These are phyloP conservation scores for Syzygium syzygioides DNA, from an alignment of 441 rosid genomes.

Conservation along the genomic window DNA sequence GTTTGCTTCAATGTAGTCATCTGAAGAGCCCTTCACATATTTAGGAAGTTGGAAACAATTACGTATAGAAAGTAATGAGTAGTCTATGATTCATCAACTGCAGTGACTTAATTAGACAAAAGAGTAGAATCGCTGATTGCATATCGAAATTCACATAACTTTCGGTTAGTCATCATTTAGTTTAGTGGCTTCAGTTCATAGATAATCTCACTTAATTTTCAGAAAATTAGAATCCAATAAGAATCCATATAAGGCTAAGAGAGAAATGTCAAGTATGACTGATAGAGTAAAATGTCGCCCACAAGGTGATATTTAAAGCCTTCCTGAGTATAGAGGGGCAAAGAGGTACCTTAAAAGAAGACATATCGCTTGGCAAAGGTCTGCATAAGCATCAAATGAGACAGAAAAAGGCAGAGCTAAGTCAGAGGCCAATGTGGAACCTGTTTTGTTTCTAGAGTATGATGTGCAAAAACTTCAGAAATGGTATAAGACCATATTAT, in stretches of 20 bases:
- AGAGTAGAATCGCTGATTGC: neutral
- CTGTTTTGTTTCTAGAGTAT: neutral
- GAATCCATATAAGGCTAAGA: neutral
- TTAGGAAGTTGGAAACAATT: slow-evolving; percentile 33
- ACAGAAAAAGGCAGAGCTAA: neutral
- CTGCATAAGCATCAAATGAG: slow-evolving; percentile 30
- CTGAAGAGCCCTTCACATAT: slow-evolving; percentile 87
- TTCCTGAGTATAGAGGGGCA: neutral
- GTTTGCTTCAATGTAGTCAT: slow-evolving; percentile 91
- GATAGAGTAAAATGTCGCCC: neutral
- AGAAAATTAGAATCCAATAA: neutral
- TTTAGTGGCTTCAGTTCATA: neutral
- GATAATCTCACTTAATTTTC: neutral
- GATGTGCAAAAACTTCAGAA: neutral
- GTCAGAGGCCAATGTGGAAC: neutral
- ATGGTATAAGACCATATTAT: neutral
- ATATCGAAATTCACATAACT: neutral
- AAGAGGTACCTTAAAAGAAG: slow-evolving; percentile 78
- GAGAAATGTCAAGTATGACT: neutral
- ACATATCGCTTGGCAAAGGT: slow-evolving; percentile 83
- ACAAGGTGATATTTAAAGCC: neutral
- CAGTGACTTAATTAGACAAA: neutral
- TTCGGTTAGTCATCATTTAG: neutral
- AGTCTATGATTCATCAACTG: neutral
- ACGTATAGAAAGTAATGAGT: neutral